Evolutionary conservation across 2,329 filamentous ascomycete species (phyloP).

Genomic region (Magnaporthiopsis rhizophila): DNA sequence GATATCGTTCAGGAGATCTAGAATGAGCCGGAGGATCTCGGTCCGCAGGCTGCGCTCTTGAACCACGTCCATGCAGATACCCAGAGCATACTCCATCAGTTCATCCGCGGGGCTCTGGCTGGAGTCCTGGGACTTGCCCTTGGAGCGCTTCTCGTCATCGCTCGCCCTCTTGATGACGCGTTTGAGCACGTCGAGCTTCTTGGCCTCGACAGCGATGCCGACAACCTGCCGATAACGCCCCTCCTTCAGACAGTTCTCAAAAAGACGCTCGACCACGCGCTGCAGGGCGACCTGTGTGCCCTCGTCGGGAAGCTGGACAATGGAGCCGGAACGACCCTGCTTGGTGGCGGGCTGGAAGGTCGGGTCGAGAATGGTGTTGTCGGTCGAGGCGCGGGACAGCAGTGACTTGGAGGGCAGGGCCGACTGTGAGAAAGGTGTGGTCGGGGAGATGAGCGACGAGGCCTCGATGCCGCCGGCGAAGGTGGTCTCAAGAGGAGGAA

Average conservation of each 20-base stretch:
- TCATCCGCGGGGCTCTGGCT: conserved; percentile 66
- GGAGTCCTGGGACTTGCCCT: conserved; percentile 47
- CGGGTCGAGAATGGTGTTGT: conserved; percentile 54
- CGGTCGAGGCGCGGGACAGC: conserved; percentile 70
- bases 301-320: conserved; percentile 60
- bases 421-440: conserved; percentile 91
- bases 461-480: conserved; percentile 63
- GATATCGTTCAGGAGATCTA: conserved; percentile 92
- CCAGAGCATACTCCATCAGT: conserved; percentile 90
- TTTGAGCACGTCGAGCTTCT: conserved; percentile 80
- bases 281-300: conserved; percentile 75
- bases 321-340: conserved; percentile 45
- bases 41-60: conserved; percentile 82
- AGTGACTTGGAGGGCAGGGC: conserved; percentile 90
- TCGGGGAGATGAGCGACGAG: conserved; percentile 71
- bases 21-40: conserved; percentile 80
- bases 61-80: conserved; percentile 96
- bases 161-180: conserved; percentile 83
- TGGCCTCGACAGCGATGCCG: conserved; percentile 91
- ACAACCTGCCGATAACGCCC: conserved; percentile 93
- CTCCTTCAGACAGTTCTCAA: conserved; percentile 79
- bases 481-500: conserved; percentile 71
- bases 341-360: conserved; percentile 45
- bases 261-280: conserved; percentile 77
- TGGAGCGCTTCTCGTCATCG: conserved; percentile 69